Conservation (phyloP, 495 filamentous ascomycete species). For the Neurospora terricola region DNA sequence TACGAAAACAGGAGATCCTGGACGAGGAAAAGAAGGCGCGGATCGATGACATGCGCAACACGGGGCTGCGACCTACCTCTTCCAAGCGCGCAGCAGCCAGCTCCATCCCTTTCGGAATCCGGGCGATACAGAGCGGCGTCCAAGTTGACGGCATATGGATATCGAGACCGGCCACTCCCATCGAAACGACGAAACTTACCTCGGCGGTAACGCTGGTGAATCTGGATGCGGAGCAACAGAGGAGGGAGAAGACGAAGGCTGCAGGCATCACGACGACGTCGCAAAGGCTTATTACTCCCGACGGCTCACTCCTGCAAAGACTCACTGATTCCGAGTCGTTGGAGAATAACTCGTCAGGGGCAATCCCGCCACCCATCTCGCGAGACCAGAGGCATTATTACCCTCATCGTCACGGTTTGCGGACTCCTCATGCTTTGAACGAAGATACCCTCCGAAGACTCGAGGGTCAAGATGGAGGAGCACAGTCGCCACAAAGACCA, state of each 20-base stretch:
- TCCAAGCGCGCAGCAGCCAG: slow-evolving; percentile 29
- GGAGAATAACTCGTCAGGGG: slow-evolving; percentile 5
- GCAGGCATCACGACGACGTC: slow-evolving; percentile 12
- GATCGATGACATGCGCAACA: slow-evolving; percentile 43
- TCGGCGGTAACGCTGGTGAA: slow-evolving; percentile 23
- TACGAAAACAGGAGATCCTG: slow-evolving; percentile 53
- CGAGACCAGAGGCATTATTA: neutral
- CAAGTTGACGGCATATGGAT: slow-evolving; percentile 87
- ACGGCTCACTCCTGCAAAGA: slow-evolving; percentile 15
- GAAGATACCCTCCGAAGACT: slow-evolving; percentile 27
- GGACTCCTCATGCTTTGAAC: slow-evolving; percentile 12
- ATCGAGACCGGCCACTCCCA: slow-evolving; percentile 53
- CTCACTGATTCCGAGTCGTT: slow-evolving; percentile 13
- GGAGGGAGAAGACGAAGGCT: slow-evolving; percentile 3
- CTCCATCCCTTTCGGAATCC: slow-evolving; percentile 80
- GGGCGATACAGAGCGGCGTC: slow-evolving; percentile 77
- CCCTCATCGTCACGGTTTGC: slow-evolving; percentile 5
- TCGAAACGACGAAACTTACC: slow-evolving; percentile 17
- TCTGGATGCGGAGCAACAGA: slow-evolving; percentile 11
- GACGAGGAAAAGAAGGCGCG: slow-evolving; percentile 55
- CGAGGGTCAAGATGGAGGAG: slow-evolving; percentile 16
- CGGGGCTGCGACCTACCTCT: slow-evolving; percentile 22
- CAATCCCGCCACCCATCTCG: slow-evolving; percentile 5
- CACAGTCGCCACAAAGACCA: slow-evolving; percentile 1
- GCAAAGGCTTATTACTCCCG: slow-evolving; percentile 12